Percentiles rank a stretch among this genome's conserved stretches.
Conservation (phyloP, 306 rosid genomes). For the Fragaria vesca region DNA sequence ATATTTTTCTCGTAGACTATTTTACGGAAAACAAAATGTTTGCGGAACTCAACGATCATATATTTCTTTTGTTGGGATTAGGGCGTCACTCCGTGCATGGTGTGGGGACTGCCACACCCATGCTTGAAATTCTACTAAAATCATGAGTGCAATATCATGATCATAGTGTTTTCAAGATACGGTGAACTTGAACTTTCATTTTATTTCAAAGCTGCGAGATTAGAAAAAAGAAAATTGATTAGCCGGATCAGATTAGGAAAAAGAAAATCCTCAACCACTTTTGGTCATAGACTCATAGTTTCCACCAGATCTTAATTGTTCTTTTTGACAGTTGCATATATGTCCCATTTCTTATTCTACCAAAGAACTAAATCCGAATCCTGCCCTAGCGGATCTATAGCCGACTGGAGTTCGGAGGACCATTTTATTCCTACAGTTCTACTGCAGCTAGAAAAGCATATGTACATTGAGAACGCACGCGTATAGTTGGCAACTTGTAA, state of each 20-base stretch:
- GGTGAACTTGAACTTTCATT: too few relatives aligned
- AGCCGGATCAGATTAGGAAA: background rate
- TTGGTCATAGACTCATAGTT: background rate
- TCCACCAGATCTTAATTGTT: background rate
- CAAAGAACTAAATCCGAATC: background rate
- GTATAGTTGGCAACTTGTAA: background rate
- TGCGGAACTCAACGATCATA: too few relatives aligned
- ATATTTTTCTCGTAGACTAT: too few relatives aligned
- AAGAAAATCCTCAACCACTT: background rate
- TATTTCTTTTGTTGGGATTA: too few relatives aligned
- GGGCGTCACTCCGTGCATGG: too few relatives aligned
- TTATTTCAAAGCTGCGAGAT: too few relatives aligned
- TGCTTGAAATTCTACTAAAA: too few relatives aligned
- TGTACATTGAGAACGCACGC: background rate
- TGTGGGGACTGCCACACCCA: too few relatives aligned
- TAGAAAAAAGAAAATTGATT: too few relatives aligned
- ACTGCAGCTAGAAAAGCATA: background rate
- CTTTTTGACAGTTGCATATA: background rate
- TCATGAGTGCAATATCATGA: too few relatives aligned
- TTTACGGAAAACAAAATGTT: too few relatives aligned
- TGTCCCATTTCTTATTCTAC: background rate
- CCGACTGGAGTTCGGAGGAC: conserved; percentile 5
- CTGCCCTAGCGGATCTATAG: background rate
- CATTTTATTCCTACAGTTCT: background rate
- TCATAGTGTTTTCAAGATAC: too few relatives aligned